phyloP scores from a whole-genome alignment of 129 eudicot species.

The Helianthus tuberosus region DNA sequence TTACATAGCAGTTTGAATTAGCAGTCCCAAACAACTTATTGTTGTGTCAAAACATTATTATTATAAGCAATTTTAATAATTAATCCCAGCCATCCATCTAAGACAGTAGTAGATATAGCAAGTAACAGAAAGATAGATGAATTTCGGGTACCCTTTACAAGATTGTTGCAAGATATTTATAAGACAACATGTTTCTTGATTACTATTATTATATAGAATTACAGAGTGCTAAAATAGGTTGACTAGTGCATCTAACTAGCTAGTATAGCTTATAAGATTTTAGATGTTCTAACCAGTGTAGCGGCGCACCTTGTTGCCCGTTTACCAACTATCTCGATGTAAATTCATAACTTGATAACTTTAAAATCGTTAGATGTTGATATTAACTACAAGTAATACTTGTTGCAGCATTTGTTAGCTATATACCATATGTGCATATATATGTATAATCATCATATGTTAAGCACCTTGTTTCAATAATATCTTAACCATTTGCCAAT shows the following conservation, averaged over 20 bases:
- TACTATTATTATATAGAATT: conserved; percentile 13
- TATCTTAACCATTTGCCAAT: conserved; percentile 9
- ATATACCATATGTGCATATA: not conserved
- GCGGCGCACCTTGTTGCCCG: too few relatives aligned
- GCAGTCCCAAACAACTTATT: not conserved
- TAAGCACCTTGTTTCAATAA: not conserved
- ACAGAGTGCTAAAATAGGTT: not conserved
- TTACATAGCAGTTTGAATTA: too few relatives aligned
- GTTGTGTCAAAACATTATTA: not conserved
- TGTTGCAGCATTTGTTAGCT: conserved; percentile 6
- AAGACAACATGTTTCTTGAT: conserved; percentile 14
- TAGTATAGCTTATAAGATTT: conserved; percentile 11
- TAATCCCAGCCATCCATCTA: too few relatives aligned
- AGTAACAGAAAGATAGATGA: not conserved
- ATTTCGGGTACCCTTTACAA: not conserved
- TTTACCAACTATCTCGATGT: too few relatives aligned
- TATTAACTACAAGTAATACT: not conserved
- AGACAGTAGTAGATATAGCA: not conserved
- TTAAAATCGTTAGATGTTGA: too few relatives aligned
- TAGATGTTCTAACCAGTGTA: not conserved
- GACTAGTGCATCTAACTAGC: not conserved
- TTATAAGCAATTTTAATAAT: too few relatives aligned
- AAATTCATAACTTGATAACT: too few relatives aligned
- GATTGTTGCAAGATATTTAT: not conserved
- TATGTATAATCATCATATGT: conserved; percentile 10